Evolutionary conservation across 2,329 filamentous ascomycete species (phyloP).

Genomic region (Fusarium siculi): DNA sequence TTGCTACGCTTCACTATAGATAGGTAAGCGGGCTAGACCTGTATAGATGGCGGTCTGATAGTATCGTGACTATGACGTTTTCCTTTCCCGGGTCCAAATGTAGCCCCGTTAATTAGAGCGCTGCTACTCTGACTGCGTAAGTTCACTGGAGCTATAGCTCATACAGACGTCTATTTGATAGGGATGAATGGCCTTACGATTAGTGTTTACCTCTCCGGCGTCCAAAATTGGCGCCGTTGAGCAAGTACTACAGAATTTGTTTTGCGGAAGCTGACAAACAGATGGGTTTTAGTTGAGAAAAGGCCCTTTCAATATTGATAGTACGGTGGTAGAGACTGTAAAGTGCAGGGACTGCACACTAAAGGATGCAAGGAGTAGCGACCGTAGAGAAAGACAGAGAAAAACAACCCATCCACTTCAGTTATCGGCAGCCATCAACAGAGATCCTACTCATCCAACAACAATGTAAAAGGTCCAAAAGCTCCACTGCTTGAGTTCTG

Average conservation of each 20-base stretch:
- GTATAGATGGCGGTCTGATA: too few relatives aligned
- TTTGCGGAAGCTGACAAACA: neutral
- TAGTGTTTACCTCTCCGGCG: neutral
- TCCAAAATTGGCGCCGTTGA: neutral
- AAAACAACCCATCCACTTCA: too few relatives aligned
- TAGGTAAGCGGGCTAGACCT: neutral
- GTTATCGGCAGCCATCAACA: neutral
- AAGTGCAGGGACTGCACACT: neutral
- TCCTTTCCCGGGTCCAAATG: neutral
- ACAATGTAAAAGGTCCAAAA: rapidly evolving
- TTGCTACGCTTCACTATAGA: neutral
- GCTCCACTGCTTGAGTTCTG: neutral
- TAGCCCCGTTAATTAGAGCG: neutral
- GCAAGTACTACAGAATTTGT: neutral
- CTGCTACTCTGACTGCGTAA: neutral
- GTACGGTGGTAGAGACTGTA: neutral
- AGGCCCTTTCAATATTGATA: neutral
- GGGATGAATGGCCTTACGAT: neutral
- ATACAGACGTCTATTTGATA: neutral
- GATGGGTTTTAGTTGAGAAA: neutral
- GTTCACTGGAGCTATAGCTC: neutral
- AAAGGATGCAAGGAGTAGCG: neutral
- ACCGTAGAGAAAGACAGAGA: neutral
- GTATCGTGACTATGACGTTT: neutral
- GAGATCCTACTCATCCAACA: neutral